phyloP scores from a whole-genome alignment of 805 yeast species.

The Dipodascopsis uninucleata region DNA sequence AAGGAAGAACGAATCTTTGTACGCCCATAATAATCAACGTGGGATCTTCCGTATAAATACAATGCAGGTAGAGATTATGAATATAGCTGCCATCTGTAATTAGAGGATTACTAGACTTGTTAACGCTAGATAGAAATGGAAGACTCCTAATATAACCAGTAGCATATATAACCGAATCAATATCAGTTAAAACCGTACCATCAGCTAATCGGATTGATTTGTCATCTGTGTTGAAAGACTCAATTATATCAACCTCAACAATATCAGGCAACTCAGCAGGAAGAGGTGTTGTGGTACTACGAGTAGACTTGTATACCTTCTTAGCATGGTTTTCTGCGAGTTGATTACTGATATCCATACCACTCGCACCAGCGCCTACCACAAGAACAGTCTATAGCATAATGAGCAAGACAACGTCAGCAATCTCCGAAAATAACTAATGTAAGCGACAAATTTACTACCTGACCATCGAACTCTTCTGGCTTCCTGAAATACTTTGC shows the following conservation, averaged over 20 bases:
- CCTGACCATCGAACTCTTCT: conserved; percentile 41
- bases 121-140: conserved; percentile 51
- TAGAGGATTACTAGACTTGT: conserved; percentile 35
- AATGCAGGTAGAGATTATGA: conserved; percentile 56
- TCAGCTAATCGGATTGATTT: conserved; percentile 46
- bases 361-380: conserved; percentile 77
- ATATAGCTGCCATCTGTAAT: conserved; percentile 49
- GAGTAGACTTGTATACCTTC: conserved; percentile 47
- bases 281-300: conserved; percentile 40
- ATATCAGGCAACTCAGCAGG: conserved; percentile 33
- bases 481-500: conserved; percentile 54
- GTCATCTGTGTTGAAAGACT: conserved; percentile 39
- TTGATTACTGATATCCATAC: conserved; percentile 68
- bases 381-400: conserved; percentile 51
- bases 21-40: conserved; percentile 61
- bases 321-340: conserved; percentile 44
- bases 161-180: conserved; percentile 62
- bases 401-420: conserved; percentile 34
- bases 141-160: conserved; percentile 70
- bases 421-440: too few species aligned
- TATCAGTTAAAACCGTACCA: conserved; percentile 45
- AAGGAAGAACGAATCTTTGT: conserved; percentile 60
- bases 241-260: conserved; percentile 45
- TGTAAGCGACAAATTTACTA: conserved; percentile 38
- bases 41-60: conserved; percentile 57